A percentile compares a stretch with the other conserved stretches of the same genome.
Evolutionary conservation across 805 yeast species (phyloP).

Genomic region (Wickerhamomyces mucosus): DNA sequence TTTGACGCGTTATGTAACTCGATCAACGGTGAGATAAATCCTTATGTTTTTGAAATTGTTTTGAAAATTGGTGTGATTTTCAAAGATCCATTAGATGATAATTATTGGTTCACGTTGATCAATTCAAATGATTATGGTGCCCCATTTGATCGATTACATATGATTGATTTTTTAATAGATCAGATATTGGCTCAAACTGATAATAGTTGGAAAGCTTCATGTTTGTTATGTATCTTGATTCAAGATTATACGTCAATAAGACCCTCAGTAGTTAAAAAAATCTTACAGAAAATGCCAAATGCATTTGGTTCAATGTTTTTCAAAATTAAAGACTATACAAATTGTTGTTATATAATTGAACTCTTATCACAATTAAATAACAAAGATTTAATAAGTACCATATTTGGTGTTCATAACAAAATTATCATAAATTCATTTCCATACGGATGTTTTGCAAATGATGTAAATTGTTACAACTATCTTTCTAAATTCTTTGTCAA

Average conservation of each 20-base stretch:
- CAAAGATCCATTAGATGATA: constrained; percentile 8
- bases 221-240: constrained; percentile 16
- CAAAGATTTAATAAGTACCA: neutral
- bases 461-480: constrained; percentile 9
- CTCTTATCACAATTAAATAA: constrained; percentile 14
- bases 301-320: constrained; percentile 2
- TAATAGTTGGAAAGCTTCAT: constrained; percentile 20
- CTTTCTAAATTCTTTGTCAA: constrained; percentile 4
- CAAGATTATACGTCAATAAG: constrained; percentile 13
- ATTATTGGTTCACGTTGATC: constrained; percentile 15
- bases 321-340: constrained; percentile 8
- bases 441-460: constrained; percentile 12
- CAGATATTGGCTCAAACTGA: constrained; percentile 4
- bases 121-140: constrained; percentile 15
- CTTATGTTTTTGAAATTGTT: constrained; percentile 13
- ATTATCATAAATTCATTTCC: constrained; percentile 1
- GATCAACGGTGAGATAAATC: constrained; percentile 4
- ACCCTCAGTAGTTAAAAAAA: neutral
- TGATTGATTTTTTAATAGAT: constrained; percentile 6
- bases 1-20: neutral
- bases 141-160: constrained; percentile 9
- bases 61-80: constrained; percentile 17
- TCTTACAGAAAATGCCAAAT: neutral
- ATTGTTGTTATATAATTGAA: constrained; percentile 14
- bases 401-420: constrained; percentile 1